These are phyloP conservation scores for Penicillium bialowiezense DNA, from an alignment of 495 filamentous ascomycete species.

Conservation along the genomic window DNA sequence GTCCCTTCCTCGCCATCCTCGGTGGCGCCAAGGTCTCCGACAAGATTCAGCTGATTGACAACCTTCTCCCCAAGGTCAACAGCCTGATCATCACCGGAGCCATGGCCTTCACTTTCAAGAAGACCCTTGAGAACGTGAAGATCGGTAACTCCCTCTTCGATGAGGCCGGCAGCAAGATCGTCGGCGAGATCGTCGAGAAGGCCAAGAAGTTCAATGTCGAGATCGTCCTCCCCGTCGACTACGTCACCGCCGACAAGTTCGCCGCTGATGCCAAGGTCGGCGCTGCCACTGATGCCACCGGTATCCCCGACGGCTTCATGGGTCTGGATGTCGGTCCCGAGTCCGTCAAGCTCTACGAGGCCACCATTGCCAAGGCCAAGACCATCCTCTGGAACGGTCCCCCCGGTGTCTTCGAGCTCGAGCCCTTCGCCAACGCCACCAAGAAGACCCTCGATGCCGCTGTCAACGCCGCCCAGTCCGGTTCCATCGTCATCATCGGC, in stretches of 20 bases:
- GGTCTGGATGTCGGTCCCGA: conserved; percentile 91
- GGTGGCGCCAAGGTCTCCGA: conserved; percentile 98
- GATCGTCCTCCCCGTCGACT: conserved; percentile 91
- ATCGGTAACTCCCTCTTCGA: conserved; percentile 95
- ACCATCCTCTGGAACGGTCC: conserved; percentile 99
- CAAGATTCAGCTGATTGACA: conserved; percentile 99
- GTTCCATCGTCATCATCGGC: conserved; percentile 95
- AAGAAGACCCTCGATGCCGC: conserved; percentile 86
- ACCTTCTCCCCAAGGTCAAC: conserved; percentile 95
- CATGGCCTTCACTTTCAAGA: conserved; percentile 99
- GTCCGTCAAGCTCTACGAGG: conserved; percentile 78
- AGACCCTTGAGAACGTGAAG: conserved; percentile 83
- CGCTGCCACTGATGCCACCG: conserved; percentile 78
- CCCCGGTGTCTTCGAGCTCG: conserved; percentile 94
- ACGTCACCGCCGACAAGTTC: conserved; percentile 96
- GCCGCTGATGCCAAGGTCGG: conserved; percentile 76
- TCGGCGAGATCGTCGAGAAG: conserved; percentile 84
- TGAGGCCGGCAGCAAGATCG: conserved; percentile 91
- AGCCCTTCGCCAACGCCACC: conserved; percentile 87
- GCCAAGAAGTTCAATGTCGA: conserved; percentile 94
- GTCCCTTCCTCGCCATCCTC: conserved; percentile 97
- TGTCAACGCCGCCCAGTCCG: conserved; percentile 71
- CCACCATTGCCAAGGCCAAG: conserved; percentile 80
- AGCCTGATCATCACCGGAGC: conserved; percentile 94
- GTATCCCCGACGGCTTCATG: conserved; percentile 97